Percentiles rank a stretch among this genome's conserved stretches.
These are phyloP conservation scores for Melaleuca quinquenervia DNA, from an alignment of 345 rosid genomes.

Conservation along the genomic window DNA sequence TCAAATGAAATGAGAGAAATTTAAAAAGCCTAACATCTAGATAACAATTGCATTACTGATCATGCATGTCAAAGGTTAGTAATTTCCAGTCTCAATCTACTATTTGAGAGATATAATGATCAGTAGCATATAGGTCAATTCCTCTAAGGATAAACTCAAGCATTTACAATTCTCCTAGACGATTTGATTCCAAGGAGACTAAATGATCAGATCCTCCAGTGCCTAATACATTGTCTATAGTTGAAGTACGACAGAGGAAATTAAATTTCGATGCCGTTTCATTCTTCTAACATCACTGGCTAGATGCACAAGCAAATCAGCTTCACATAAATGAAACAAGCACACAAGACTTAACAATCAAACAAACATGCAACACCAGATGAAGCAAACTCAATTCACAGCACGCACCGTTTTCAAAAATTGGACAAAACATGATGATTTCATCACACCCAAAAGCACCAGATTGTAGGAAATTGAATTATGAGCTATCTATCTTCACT, in stretches of 20 bases:
- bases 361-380: background rate
- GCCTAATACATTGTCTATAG: background rate
- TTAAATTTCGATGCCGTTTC: background rate
- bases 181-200: background rate
- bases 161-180: background rate
- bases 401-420: background rate
- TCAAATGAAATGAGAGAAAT: background rate
- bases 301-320: background rate
- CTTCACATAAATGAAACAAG: background rate
- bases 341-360: background rate
- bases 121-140: background rate
- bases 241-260: background rate
- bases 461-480: background rate
- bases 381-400: background rate
- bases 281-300: background rate
- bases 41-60: background rate
- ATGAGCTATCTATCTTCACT: background rate
- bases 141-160: background rate
- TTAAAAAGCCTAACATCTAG: background rate
- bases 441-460: background rate
- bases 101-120: background rate
- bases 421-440: background rate
- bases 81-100: background rate
- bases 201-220: background rate
- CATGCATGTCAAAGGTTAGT: background rate